Percentiles rank a stretch among this genome's conserved stretches.
These are phyloP conservation scores for Ilyonectria sp. DNA, from an alignment of 2,329 filamentous ascomycete species.

Conservation along the genomic window DNA sequence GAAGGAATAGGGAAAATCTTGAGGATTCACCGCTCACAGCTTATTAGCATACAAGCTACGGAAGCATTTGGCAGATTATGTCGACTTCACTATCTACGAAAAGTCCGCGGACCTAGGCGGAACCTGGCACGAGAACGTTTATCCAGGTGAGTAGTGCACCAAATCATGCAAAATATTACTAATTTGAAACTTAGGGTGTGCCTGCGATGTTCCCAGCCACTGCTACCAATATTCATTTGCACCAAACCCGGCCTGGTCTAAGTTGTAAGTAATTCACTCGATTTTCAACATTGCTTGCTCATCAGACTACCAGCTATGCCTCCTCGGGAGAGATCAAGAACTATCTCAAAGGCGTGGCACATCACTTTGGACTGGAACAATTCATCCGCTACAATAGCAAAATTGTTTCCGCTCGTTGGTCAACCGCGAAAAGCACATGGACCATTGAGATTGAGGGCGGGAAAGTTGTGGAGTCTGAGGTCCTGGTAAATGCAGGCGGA, in stretches of 20 bases:
- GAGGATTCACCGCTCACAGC: background rate
- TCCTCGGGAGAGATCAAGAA: slow-evolving; percentile 55
- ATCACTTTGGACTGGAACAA: slow-evolving; percentile 52
- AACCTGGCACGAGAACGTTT: slow-evolving; percentile 61
- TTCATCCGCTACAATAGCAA: slow-evolving; percentile 45
- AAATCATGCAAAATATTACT: background rate
- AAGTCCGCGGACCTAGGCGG: slow-evolving; percentile 61
- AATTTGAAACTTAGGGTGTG: slow-evolving; percentile 47
- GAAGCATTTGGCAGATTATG: slow-evolving; percentile 33
- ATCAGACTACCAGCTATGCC: slow-evolving; percentile 48
- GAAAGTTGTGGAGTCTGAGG: slow-evolving; percentile 23
- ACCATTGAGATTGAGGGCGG: slow-evolving; percentile 44
- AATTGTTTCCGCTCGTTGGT: slow-evolving; percentile 51
- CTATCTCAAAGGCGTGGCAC: slow-evolving; percentile 58
- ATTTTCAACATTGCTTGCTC: background rate
- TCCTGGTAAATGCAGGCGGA: slow-evolving; percentile 40
- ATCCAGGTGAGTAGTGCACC: slow-evolving; percentile 25
- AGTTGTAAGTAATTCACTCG: slow-evolving; percentile 38
- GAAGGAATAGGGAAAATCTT: background rate
- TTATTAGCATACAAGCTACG: slow-evolving; percentile 40
- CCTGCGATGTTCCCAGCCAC: slow-evolving; percentile 60
- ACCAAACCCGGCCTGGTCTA: slow-evolving; percentile 58
- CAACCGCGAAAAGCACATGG: slow-evolving; percentile 54
- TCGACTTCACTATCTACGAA: slow-evolving; percentile 55
- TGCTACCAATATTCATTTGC: slow-evolving; percentile 61